Conservation (phyloP, 164 flowering plant genomes). For the Amborella trichopoda region DNA sequence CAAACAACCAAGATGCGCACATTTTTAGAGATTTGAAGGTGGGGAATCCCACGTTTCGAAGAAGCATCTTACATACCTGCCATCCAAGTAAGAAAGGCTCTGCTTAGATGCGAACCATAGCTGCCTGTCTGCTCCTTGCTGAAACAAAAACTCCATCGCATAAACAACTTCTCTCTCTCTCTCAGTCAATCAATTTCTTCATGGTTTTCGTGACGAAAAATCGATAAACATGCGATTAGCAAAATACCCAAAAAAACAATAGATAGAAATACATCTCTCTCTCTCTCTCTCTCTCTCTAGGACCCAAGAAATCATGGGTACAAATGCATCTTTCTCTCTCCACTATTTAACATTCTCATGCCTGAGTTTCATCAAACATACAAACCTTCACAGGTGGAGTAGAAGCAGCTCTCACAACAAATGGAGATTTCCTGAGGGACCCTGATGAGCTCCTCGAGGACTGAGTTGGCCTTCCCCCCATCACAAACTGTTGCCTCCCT, state of each 20-base stretch:
- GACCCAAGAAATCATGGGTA: background rate
- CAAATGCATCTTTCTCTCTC: too few species aligned
- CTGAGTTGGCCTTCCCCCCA: slow-evolving; percentile 34
- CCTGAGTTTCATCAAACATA: too few species aligned
- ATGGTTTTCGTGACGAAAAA: background rate
- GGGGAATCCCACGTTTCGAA: too few species aligned
- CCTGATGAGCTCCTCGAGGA: slow-evolving; percentile 9
- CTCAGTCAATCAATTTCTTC: background rate
- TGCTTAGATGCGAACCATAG: slow-evolving; percentile 98
- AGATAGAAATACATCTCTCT: background rate
- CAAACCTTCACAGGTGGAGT: slow-evolving; percentile 91
- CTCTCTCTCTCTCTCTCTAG: background rate
- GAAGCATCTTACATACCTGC: too few species aligned
- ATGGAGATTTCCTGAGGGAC: slow-evolving; percentile 36
- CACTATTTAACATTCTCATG: too few species aligned
- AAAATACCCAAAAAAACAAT: background rate
- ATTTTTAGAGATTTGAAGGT: too few species aligned
- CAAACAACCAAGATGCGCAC: too few species aligned
- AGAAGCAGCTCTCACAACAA: slow-evolving; percentile 62
- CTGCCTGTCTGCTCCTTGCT: slow-evolving; percentile 85
- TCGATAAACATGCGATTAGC: too few species aligned
- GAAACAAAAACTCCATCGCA: slow-evolving; percentile 12
- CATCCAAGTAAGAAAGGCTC: slow-evolving; percentile 88
- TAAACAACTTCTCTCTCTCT: background rate
- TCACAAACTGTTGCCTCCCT: slow-evolving; percentile 46